Evolutionary conservation across 331 rosid species (phyloP).

Genomic region (Dryas integrifolia): DNA sequence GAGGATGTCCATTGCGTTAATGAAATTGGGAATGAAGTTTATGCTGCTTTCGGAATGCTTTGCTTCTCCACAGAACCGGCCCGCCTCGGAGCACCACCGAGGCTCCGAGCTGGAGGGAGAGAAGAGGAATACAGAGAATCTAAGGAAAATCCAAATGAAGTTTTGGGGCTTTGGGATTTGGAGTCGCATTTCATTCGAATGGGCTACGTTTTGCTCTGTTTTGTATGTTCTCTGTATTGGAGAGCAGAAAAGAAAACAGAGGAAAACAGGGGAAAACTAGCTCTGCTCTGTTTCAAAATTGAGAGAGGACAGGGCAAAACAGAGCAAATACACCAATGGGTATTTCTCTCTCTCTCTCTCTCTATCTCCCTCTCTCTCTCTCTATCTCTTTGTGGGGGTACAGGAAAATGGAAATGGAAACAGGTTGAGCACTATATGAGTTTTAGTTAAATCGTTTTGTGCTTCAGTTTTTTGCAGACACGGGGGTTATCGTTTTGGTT

Average conservation of each 20-base stretch:
- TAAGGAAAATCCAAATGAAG: constrained; percentile 1
- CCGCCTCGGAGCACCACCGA: constrained; percentile 3
- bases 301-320: neutral
- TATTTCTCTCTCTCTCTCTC: neutral
- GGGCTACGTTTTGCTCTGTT: too few relatives aligned
- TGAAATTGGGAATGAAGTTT: constrained; percentile 18
- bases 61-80: constrained; percentile 27
- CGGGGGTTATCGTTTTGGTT: neutral
- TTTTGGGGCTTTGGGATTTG: neutral
- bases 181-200: constrained; percentile 24
- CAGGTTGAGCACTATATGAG: too few relatives aligned
- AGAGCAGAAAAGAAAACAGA: too few relatives aligned
- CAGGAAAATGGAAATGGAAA: too few relatives aligned
- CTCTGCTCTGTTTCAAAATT: neutral
- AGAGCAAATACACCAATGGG: neutral
- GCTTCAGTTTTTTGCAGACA: neutral
- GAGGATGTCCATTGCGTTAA: constrained; percentile 31
- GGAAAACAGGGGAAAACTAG: too few relatives aligned
- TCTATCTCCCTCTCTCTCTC: too few relatives aligned
- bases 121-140: neutral
- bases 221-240: too few relatives aligned
- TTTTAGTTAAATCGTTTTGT: too few relatives aligned
- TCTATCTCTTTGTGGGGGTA: too few relatives aligned
- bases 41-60: neutral
- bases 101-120: constrained; percentile 7